Evolutionary conservation across 192 early-diverging fungal genomes (phyloP), one percentile per base, ranked within the genome.

Genomic region (Rhizophagus prolifer): DNA sequence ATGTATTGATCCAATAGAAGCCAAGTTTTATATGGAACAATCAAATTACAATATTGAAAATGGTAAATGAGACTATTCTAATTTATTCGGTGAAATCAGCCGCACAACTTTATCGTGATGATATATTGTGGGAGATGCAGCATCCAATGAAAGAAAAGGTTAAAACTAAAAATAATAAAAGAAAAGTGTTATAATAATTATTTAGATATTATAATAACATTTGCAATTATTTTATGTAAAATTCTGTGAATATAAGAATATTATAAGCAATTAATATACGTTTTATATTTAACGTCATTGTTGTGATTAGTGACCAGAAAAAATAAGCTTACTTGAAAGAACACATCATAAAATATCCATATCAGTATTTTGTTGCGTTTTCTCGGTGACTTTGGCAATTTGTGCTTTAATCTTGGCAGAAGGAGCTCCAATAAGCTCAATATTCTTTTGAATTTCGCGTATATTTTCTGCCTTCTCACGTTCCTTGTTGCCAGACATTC

Each of bases 401-500:
- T 90, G 82, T 58, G 87, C 82, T 82, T 89, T 87, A 80, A 88
- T 78, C 69, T 86, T 91, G 77, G 87, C 80, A 26, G 81, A 85
- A 14, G 85, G 86, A 9, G 85, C 83, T 62, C 85, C 85, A 54
- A 96, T 90, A 72, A 98, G 85, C 77, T 98, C 94, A 81, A 97
- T 94, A 82, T 95, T 94, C 82, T 90, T 91, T 81, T 94, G 88
- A 66, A 97, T 86, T 50, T 92, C 85, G 71, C 86, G 84, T 73
- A 96, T 82, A 80, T 95, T 92, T 75, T 92, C 86, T 63, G 81
- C 84, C 82, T 86, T 91, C 70, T 95, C 94, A 70, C 87, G 87
- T 77, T 93, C 90, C 87, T 92, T 92, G 83, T 96, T 96, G 30
- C 93, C 94, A 72, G 86, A 82, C 91, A 97, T 93, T 75, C 75